Evolutionary conservation across 2,329 filamentous ascomycete genomes (phyloP), one percentile per base, ranked within the genome.

Genomic region (Penicillium brevicompactum): DNA sequence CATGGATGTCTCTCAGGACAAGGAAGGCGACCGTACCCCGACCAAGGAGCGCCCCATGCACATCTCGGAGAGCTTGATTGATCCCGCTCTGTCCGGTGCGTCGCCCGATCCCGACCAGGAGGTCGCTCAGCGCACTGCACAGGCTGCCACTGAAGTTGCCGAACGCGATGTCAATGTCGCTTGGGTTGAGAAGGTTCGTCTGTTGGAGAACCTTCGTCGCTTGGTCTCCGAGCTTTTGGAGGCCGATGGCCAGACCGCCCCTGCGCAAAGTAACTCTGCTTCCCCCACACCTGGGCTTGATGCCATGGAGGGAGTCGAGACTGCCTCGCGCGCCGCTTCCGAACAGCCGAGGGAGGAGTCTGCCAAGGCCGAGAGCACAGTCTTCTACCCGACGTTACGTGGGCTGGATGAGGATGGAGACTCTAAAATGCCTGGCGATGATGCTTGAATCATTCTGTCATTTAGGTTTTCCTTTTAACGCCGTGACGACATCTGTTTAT

Each of bases 111-210:
- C 69, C 4, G 70, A 66, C 5, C 62, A 62, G 22, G 59, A 74
- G 51, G 67, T 65, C 31, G 69, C 68, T 5, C 62, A 70, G 51
- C 71, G 71, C 31, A 73, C 71, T 40, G 68, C 73, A 2, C 70
- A 73, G 51, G 70, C 71, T 1, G 72, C 73, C 27, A 73, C 73
- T 1, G 74, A 77, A 46, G 72, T 74, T 40, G 71, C 72, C 1
- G 73, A 74, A 55, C 71, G 70, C 2, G 69, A 69, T 41, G 78
- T 63, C 50, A 65, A 80, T 38, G 81, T 84, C 58, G 79, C 82
- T 60, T 87, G 84, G 85, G 81, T 87, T 9, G 82, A 86, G 68
- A 86, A 86, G 70, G 83, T 86, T 51, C 82, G 85, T n/a, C 78
- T 84, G 9, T 82, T 87, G 30, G 84, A 87, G 71, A 78, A 79